These are phyloP conservation scores for Podaxis sp. DNA, from an alignment of 768 basidiomycete genomes.

Conservation along the genomic window DNA sequence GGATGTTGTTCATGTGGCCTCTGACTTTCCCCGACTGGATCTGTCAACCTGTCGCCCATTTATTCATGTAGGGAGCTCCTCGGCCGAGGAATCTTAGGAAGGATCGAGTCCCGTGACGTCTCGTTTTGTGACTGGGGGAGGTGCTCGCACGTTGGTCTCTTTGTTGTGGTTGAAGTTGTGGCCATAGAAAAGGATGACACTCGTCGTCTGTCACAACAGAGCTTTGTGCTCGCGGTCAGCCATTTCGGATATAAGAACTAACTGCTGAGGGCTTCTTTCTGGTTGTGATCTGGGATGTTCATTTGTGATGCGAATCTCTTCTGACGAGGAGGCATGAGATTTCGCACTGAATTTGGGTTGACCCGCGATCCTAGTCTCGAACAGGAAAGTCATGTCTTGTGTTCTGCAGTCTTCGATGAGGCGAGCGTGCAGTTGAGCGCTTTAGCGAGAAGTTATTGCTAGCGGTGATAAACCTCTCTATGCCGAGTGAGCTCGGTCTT, in stretches of 20 bases:
- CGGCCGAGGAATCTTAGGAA: conserved; percentile 6
- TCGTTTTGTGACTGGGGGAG: neutral
- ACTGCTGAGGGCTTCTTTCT: conserved; percentile 2
- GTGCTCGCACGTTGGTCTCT: conserved; percentile 14
- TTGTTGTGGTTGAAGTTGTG: conserved; percentile 16
- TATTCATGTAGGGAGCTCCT: neutral
- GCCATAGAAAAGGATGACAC: conserved; percentile 9
- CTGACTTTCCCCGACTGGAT: neutral
- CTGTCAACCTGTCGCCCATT: neutral
- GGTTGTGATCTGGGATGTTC: neutral
- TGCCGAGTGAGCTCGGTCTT: neutral
- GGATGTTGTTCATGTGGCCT: neutral
- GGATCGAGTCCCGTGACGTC: neutral
- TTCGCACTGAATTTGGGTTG: neutral
- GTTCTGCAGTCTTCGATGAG: neutral
- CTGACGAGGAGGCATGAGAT: conserved; percentile 7
- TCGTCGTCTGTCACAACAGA: conserved; percentile 13
- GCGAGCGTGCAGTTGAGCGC: conserved; percentile 10
- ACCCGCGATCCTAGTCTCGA: neutral
- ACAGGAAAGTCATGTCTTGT: conserved; percentile 10
- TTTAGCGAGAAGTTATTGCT: neutral
- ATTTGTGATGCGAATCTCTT: conserved; percentile 1
- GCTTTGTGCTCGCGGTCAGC: conserved; percentile 15
- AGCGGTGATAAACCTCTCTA: neutral
- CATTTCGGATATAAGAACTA: conserved; percentile 12